Conservation (phyloP, 345 rosid species). For the Brassica carinata region DNA sequence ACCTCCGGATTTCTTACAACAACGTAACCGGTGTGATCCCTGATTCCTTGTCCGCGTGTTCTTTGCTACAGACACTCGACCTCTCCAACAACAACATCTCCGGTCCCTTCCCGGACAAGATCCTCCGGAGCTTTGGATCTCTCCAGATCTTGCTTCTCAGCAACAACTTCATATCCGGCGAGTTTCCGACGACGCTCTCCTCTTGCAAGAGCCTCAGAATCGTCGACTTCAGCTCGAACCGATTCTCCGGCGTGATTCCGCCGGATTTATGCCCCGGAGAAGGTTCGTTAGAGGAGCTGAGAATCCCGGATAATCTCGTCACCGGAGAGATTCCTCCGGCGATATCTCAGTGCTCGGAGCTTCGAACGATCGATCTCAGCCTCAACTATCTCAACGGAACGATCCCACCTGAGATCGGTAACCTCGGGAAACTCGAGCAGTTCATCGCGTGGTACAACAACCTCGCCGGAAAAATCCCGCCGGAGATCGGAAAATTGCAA, state of each 20-base stretch:
- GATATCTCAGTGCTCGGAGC: slow-evolving; percentile 76
- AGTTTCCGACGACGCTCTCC: slow-evolving; percentile 72
- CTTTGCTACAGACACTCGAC: slow-evolving; percentile 69
- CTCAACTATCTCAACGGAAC: slow-evolving; percentile 82
- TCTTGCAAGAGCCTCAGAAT: slow-evolving; percentile 64
- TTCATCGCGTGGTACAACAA: slow-evolving; percentile 91
- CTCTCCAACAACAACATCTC: slow-evolving; percentile 86
- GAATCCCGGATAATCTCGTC: slow-evolving; percentile 79
- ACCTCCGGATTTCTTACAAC: slow-evolving; percentile 66
- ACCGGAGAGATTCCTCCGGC: slow-evolving; percentile 70
- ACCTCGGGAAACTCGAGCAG: slow-evolving; percentile 79
- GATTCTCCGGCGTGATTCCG: slow-evolving; percentile 72
- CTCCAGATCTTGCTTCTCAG: slow-evolving; percentile 70
- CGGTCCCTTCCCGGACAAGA: slow-evolving; percentile 66
- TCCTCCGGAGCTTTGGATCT: slow-evolving; percentile 59
- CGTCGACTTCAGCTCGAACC: slow-evolving; percentile 79
- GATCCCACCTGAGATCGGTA: slow-evolving; percentile 80
- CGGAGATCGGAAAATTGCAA: slow-evolving; percentile 72
- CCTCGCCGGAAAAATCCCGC: slow-evolving; percentile 75
- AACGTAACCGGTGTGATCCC: slow-evolving; percentile 84
- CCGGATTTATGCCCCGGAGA: slow-evolving; percentile 86
- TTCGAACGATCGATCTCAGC: slow-evolving; percentile 77
- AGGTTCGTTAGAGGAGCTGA: slow-evolving; percentile 70
- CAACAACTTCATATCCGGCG: slow-evolving; percentile 67
- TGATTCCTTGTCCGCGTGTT: slow-evolving; percentile 61